Conservation (phyloP, 495 filamentous ascomycete species). For the Penicillium canescens region DNA sequence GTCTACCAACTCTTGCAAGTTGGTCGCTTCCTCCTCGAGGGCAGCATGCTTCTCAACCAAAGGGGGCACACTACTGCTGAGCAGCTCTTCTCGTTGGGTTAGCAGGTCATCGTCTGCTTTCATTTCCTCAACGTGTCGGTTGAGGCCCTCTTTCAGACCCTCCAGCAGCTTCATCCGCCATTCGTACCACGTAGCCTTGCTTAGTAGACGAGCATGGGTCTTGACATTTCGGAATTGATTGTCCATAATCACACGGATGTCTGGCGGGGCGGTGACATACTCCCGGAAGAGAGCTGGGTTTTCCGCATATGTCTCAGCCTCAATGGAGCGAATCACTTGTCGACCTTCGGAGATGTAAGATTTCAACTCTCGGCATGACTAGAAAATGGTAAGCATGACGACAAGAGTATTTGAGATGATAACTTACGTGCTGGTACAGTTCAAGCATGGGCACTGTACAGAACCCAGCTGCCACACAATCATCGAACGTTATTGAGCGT, state of each 20-base stretch:
- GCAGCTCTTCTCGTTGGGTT: conserved; percentile 61
- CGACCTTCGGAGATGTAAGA: conserved; percentile 91
- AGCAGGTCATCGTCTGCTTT: conserved; percentile 70
- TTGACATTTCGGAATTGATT: conserved; percentile 97
- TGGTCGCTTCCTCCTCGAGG: conserved; percentile 60
- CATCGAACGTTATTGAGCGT: conserved; percentile 57
- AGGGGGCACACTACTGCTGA: conserved; percentile 64
- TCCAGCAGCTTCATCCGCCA: conserved; percentile 93
- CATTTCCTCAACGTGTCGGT: conserved; percentile 74
- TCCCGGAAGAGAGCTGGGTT: conserved; percentile 90
- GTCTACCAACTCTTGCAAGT: conserved; percentile 67
- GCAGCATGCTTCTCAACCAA: conserved; percentile 58
- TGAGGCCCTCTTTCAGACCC: conserved; percentile 75
- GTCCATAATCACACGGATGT: conserved; percentile 83
- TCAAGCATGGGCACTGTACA: conserved; percentile 92
- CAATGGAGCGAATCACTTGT: conserved; percentile 83
- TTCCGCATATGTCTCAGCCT: conserved; percentile 79
- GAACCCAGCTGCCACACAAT: conserved; percentile 82
- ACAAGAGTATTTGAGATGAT: neutral
- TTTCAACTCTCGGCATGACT: conserved; percentile 92
- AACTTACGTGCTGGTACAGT: conserved; percentile 84
- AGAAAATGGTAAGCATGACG: conserved; percentile 32
- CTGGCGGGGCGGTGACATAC: conserved; percentile 84
- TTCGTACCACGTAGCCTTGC: conserved; percentile 95
- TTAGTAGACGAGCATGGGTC: conserved; percentile 82